Base-by-base conservation (phyloP, 768 basidiomycete genomes). In the Austroboletus festivus region DNA sequence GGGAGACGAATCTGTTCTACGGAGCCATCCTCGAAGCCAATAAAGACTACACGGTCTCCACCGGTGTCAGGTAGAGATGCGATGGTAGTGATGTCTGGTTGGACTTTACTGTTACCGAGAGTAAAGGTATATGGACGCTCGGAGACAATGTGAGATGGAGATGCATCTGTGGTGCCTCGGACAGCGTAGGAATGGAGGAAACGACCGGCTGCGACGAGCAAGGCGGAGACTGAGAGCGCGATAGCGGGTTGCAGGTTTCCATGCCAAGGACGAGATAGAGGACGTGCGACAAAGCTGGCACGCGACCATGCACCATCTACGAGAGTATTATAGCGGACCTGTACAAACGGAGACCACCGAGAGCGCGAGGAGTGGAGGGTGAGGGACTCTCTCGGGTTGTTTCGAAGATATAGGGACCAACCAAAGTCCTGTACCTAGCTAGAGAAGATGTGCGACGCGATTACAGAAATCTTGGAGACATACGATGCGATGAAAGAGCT, bases 121-220 rank as follows among this genome's bases (percentile, higher is more conserved):
- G 58, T 43, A 38, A 86, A 62, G 10, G 68, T 57, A 55, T 71
- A 73, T 0, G 70, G 67, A 8, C 75, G 75, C 56, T 85, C 83
- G 18, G 72, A 69, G 16, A 54, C 53, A 24, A 85, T 61, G 18
- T 71, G 62, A 5, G 84, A 82, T 3, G 72, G 61, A 3, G 57
- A 58, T 22, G 59, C 60, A 22, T 57, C 64, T 21, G 61, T 52
- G 11, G 55, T 50, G 33, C 52, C 42, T 5, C 65, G 70, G 51
- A 88, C 80, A 16, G 53, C 64, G 58, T 85, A 89, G 8, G 76
- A 80, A 53, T 79, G 74, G n/a, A 89, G 63, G 19, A 61, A 59
- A 52, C 67, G 69, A 11, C 84, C 85, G 6, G 83, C 80, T 13
- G 80, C 83, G 37, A 88, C 76, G 31, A 86, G 51, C 2, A 89